Conservation (phyloP, 805 yeast species). For the Priceomyces fermenticarens region DNA sequence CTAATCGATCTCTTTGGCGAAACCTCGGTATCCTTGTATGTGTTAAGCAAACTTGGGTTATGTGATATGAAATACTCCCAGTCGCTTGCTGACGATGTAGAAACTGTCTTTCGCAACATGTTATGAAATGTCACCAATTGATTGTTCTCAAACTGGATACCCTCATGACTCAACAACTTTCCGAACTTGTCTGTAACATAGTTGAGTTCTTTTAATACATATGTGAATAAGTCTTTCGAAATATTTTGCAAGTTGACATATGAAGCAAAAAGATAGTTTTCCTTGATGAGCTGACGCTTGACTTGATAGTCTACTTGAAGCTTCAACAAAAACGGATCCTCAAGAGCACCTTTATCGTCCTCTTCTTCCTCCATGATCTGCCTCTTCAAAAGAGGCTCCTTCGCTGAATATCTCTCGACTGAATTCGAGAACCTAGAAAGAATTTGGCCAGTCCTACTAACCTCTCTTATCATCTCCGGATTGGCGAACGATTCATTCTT, state of each 20-base stretch:
- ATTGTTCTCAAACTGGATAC: slow-evolving; percentile 12
- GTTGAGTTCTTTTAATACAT: slow-evolving; percentile 35
- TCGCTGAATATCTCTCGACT: slow-evolving; percentile 33
- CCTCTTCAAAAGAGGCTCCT: slow-evolving; percentile 31
- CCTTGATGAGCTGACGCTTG: slow-evolving; percentile 39
- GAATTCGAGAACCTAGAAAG: slow-evolving; percentile 33
- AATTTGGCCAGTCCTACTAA: slow-evolving; percentile 59
- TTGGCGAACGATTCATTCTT: slow-evolving; percentile 42
- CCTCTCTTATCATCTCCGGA: slow-evolving; percentile 33
- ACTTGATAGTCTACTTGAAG: slow-evolving; percentile 38
- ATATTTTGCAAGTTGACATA: slow-evolving; percentile 41
- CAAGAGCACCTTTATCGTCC: slow-evolving; percentile 25
- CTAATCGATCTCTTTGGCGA: slow-evolving; percentile 46
- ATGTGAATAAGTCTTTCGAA: slow-evolving; percentile 34
- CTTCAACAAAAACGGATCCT: slow-evolving; percentile 42
- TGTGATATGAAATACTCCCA: slow-evolving; percentile 38
- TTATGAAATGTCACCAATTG: slow-evolving; percentile 18
- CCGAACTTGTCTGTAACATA: slow-evolving; percentile 31
- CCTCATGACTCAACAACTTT: slow-evolving; percentile 22
- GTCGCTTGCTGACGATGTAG: slow-evolving; percentile 25
- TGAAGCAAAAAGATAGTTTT: slow-evolving; percentile 40
- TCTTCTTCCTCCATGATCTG: slow-evolving; percentile 17
- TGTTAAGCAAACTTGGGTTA: slow-evolving; percentile 59
- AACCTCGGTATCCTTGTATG: slow-evolving; percentile 29
- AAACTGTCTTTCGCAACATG: slow-evolving; percentile 22